phyloP scores from a whole-genome alignment of 2,329 filamentous ascomycete species.

The Xylariaceae sp. region DNA sequence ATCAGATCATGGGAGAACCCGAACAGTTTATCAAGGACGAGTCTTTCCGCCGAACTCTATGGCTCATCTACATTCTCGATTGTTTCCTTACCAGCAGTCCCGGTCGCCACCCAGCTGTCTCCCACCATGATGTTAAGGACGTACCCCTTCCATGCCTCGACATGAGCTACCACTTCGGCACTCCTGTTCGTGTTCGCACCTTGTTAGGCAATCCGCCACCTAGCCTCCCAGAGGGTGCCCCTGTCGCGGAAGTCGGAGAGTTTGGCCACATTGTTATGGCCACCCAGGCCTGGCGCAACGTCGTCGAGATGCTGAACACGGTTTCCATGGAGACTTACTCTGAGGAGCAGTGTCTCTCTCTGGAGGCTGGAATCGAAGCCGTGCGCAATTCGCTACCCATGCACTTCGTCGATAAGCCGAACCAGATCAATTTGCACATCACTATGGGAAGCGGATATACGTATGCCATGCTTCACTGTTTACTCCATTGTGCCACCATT shows the following conservation, averaged over 20 bases:
- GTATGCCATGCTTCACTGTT: conserved; percentile 58
- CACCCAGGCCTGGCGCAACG: conserved; percentile 57
- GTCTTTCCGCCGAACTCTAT: conserved; percentile 55
- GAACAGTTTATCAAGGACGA: conserved; percentile 58
- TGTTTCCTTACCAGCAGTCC: conserved; percentile 58
- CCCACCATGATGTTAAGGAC: conserved; percentile 49
- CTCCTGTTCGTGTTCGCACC: conserved; percentile 54
- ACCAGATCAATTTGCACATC: conserved; percentile 57
- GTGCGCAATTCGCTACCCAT: conserved; percentile 51
- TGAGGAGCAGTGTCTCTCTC: conserved; percentile 46
- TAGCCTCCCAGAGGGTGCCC: conserved; percentile 36
- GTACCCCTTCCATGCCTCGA: conserved; percentile 55
- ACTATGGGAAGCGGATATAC: conserved; percentile 60
- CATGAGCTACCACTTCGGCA: conserved; percentile 59
- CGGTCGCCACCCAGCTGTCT: conserved; percentile 53
- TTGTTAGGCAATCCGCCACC: conserved; percentile 39
- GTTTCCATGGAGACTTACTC: conserved; percentile 48
- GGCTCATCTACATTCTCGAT: conserved; percentile 59
- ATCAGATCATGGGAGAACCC: conserved; percentile 46
- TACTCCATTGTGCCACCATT: conserved; percentile 56
- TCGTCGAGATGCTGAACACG: conserved; percentile 56
- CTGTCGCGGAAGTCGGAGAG: conserved; percentile 52
- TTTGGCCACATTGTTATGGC: conserved; percentile 58
- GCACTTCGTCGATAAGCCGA: conserved; percentile 57
- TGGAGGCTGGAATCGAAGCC: conserved; percentile 51